Evolutionary conservation across 2,329 filamentous ascomycete species (phyloP), one percentile per base, ranked within the genome.

Genomic region (Aspergillus melleus): DNA sequence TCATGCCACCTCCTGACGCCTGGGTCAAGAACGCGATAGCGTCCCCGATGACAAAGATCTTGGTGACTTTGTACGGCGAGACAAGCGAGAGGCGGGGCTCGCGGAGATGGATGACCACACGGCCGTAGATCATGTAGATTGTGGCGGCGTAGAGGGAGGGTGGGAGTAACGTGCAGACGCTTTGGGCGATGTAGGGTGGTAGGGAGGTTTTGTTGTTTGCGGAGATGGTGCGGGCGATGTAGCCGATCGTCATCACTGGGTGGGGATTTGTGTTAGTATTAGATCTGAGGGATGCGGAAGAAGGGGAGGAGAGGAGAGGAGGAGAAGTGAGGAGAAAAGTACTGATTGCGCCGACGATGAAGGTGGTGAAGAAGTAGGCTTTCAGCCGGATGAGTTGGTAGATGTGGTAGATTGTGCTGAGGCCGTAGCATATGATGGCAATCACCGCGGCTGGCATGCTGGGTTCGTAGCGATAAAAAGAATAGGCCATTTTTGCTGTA

Each of bases 141-240:
- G 64, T 65, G 0, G 75, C 80, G 26, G 61, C 61, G 46, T 61
- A 55, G 29, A 63, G 59, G 2, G 61, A 61, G 10, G 61, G 61
- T 3, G 61, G 58, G 26, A 61, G 59, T 22, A 63, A 54, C n/a
- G 61, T 61, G 42, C 60, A 59, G 6, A 61, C 46, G 10, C 47
- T 55, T 22, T 63, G 61, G 1, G 30, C 24, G n/a, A 57, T 49
- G 52, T 55, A 60, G 26, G 53, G 49, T 2, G 30, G n/a, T 3
- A 61, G 24, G 11, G 52, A 42, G 19, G 55, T 47, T n/a, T 32
- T 39, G 36, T 29, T 29, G 12, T 47, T 44, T 36, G 58, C 53
- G 19, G 58, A 60, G 22, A 52, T 42, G 3, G 36, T 14, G 8
- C 53, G 58, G 52, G 50, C 52, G 2, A 60, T 47, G 39, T 60